These are phyloP conservation scores for Agrostemma githago DNA, from an alignment of 148 eudicot genomes.

Conservation along the genomic window DNA sequence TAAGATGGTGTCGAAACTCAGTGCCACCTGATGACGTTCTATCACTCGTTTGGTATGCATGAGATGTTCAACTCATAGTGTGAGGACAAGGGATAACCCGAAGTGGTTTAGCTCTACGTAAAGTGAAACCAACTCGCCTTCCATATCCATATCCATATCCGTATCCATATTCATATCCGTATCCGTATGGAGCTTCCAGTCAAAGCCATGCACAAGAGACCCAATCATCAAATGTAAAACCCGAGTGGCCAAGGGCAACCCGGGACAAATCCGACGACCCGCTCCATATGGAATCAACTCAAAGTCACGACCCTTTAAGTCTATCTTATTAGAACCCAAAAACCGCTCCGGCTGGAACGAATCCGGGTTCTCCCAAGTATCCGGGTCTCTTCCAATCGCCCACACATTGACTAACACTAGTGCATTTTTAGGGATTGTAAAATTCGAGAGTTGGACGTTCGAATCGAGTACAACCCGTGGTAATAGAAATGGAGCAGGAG, in stretches of 20 bases:
- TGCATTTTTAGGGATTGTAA: neutral
- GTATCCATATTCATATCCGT: neutral
- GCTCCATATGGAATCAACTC: conserved; percentile 10
- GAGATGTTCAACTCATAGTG: too few relatives aligned
- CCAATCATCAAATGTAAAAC: conserved; percentile 2
- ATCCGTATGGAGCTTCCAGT: neutral
- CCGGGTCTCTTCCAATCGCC: conserved; percentile 12
- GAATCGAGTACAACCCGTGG: too few relatives aligned
- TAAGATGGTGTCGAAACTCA: too few relatives aligned
- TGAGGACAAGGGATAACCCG: neutral
- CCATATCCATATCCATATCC: neutral
- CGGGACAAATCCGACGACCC: conserved; percentile 12
- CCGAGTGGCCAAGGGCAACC: conserved; percentile 9
- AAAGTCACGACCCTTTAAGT: conserved; percentile 9
- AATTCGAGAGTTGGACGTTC: too few relatives aligned
- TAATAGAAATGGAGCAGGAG: too few relatives aligned
- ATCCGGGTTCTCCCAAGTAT: neutral
- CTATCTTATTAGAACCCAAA: neutral
- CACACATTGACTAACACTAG: conserved; percentile 5
- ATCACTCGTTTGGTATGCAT: too few relatives aligned
- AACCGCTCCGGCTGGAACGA: conserved; percentile 4
- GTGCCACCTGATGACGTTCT: too few relatives aligned
- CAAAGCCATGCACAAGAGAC: neutral
- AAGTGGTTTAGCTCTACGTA: neutral
- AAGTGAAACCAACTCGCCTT: neutral